These are phyloP conservation scores for Corylus avellana DNA, from an alignment of 306 rosid species.

Conservation along the genomic window DNA sequence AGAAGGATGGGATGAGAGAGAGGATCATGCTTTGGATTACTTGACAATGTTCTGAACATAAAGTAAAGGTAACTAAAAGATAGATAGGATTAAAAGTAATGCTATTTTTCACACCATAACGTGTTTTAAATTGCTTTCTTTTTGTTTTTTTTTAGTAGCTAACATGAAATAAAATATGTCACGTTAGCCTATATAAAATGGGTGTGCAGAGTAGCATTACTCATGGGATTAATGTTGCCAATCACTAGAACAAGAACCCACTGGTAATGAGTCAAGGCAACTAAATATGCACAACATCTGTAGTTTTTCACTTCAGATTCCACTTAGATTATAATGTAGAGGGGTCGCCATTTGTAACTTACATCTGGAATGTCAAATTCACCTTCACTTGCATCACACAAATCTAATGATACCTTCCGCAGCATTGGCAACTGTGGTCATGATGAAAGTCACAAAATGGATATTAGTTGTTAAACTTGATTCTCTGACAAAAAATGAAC, in stretches of 20 bases:
- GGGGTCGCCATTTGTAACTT: slow-evolving; percentile 34
- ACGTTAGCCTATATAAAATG: too few species aligned
- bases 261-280: too few species aligned
- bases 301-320: background rate
- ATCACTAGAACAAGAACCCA: background rate
- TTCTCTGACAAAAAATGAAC: slow-evolving; percentile 5
- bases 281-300: background rate
- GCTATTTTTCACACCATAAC: too few species aligned
- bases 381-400: slow-evolving; percentile 78
- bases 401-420: slow-evolving; percentile 66
- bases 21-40: background rate
- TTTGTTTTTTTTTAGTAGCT: too few species aligned
- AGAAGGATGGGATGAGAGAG: background rate
- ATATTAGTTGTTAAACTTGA: slow-evolving; percentile 15
- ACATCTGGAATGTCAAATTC: slow-evolving; percentile 71
- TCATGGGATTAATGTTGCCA: background rate
- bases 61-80: background rate
- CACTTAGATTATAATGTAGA: background rate
- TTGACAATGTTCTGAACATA: background rate
- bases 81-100: background rate
- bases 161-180: too few species aligned
- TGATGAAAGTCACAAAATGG: slow-evolving; percentile 20
- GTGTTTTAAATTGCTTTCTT: too few species aligned
- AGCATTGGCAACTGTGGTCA: slow-evolving; percentile 65
- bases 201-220: too few species aligned